Conservation (phyloP, 371 early-diverging fungal genomes). For the Circinella umbellata region DNA sequence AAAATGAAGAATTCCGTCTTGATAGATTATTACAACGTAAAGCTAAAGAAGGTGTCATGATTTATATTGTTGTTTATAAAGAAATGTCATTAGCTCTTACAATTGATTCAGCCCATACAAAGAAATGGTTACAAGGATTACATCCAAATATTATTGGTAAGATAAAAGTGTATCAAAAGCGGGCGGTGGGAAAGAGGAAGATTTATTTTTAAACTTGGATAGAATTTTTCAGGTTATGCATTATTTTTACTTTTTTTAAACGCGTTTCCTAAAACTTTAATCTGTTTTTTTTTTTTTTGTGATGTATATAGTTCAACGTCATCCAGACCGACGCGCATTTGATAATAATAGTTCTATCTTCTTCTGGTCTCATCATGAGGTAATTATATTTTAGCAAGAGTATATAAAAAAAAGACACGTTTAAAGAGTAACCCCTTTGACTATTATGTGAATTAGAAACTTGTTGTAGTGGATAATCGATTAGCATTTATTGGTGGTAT, state of each 20-base stretch:
- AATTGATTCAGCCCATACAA: slow-evolving; percentile 83
- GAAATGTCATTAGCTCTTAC: slow-evolving; percentile 85
- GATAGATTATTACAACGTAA: slow-evolving; percentile 83
- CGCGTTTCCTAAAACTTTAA: no score
- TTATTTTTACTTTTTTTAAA: no score
- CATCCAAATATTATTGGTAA: slow-evolving; percentile 81
- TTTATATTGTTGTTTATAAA: slow-evolving; percentile 91
- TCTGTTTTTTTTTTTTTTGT: no score
- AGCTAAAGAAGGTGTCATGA: slow-evolving; percentile 88
- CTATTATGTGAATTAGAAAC: slow-evolving; percentile 66
- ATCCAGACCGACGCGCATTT: slow-evolving; percentile 80
- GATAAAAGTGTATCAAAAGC: not conserved
- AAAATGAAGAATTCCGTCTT: slow-evolving; percentile 79
- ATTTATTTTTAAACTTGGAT: not conserved
- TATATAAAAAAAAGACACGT: no score
- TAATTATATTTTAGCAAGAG: slow-evolving; percentile 14
- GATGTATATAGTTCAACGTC: slow-evolving; percentile 67
- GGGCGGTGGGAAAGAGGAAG: not conserved
- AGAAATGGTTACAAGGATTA: slow-evolving; percentile 74
- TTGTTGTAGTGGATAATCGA: slow-evolving; percentile 83
- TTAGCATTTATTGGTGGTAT: slow-evolving; percentile 92
- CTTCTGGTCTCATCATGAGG: slow-evolving; percentile 83
- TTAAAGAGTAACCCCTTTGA: no score
- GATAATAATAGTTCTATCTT: slow-evolving; percentile 62
- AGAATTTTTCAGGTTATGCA: not conserved